Evolutionary conservation across 768 basidiomycete genomes (phyloP), one percentile per base, ranked within the genome.

Genomic region (Lyophyllum atratum): DNA sequence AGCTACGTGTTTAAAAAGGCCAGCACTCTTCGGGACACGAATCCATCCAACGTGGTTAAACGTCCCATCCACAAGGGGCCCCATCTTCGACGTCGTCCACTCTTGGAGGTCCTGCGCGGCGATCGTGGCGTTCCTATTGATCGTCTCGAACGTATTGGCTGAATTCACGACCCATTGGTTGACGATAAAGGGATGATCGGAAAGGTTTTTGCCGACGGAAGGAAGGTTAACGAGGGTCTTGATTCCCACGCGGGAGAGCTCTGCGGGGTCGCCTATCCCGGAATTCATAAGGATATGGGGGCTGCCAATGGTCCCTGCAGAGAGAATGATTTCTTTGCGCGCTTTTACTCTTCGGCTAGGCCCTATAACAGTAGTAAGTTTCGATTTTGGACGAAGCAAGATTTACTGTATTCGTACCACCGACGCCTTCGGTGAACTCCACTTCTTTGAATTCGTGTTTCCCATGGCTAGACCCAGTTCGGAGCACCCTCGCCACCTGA

Each of bases 311-410:
- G 64, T 52, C 24, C 73, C 73, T 2, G 71, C 70, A 22, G 71
- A 70, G 14, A 74, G 65, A 31, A 74, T 64, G 21, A 74, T 58
- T 51, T 74, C 73, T 26, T 68, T 71, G 17, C n/a, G 15, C 39
- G 39, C 39, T 40, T n/a, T n/a, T 5, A 40, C 39, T 40, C 5
- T n/a, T 19, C 39, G 15, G 7, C 17, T 40, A 1, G 39, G 39
- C 10, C 39, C 39, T 40, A 15, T 15, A 15, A 37, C 7, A 15
- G 11, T 15, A 14, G 14, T 37, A 4, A 37, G 34, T 5, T 9
- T 15, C 14, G 34, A 37, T 3, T 14, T 4, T 37, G 12, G n/a
- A 37, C 34, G 6, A 15, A 33, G 12, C 6, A 12, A 3, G 11
- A 37, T 12, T 3, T 6, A 14, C 14, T 15, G 17, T 9, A 3